Evolutionary conservation across 208 protist genomes (phyloP), one percentile per base, ranked within the genome.

Genomic region (Leishmania turanica): DNA sequence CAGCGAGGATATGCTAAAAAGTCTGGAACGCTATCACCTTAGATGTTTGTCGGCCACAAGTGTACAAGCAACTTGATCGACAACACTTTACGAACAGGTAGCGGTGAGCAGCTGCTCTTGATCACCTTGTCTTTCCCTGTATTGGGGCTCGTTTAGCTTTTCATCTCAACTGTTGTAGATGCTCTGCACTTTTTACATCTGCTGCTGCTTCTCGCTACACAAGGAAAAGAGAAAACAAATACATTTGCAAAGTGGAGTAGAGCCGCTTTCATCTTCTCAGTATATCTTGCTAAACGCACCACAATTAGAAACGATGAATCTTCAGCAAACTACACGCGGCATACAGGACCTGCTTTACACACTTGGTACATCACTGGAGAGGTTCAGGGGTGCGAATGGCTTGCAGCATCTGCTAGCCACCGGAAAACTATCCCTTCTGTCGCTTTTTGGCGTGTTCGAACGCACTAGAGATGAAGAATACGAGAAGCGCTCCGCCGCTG

Each of bases 381-480:
- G 85, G 56, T 93, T 92, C 77, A 88, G 84, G 21, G 86, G 87
- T 2, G 64, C 78, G 17, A 84, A 90, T 49, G 87, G 87, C 9
- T 51, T 93, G 24, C 78, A 84, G 19, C 85, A 80, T 47, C 34
- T 95, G 0, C 58, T 93, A 21, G 83, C 71, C 0, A 82, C 88
- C 3, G 88, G 87, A 3, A 90, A 89, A 66, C 83, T 95, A 13
- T 93, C 91, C 1, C 45, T 91, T 21, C 83, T 92, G 2, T 91
- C 87, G 8, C 86, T 90, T 72, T 79, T 96, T 21, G 89, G 89
- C 1, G 87, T 90, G 40, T 94, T 94, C 80, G 87, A 93, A 71
- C 77, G 88, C 77, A 93, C 88, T 7, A 75, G 76, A 40, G 89
- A 95, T 69, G 88, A 87, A 24, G 58, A 91, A 2, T 94, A 91